Evolutionary conservation across 2,329 filamentous ascomycete species (phyloP), one percentile per base, ranked within the genome.

Genomic region (Colletotrichum cordylinicola): DNA sequence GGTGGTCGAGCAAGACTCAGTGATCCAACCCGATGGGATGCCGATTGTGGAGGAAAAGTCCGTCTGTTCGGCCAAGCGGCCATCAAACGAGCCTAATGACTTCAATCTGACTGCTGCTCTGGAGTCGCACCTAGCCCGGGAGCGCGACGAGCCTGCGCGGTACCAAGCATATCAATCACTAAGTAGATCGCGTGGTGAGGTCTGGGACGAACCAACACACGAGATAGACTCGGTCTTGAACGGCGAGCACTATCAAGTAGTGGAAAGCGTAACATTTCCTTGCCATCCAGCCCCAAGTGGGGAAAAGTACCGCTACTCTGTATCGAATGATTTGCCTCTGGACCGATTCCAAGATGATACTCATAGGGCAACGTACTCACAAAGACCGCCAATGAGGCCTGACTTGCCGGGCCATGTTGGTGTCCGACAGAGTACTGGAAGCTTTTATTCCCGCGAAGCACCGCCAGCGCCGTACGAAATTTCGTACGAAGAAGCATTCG

Each of bases 401-500:
- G 21, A 29, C 55, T 29, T 27, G 21, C 27, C 55, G 24, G 24
- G n/a, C 55, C 55, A 29, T 29, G 13, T 18, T 24, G 21, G 21
- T 16, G 13, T 16, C 55, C 55, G 55, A 21, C 24, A 21, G 13
- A 29, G n/a, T 16, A 55, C 29, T 24, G 9, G 33, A 8, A 37
- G 13, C n/a, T 39, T 27, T 27, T 16, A 13, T 15, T 21, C 56
- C 5, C 16, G 33, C 29, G 43, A 48, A 48, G 15, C 21, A 43
- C 43, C 29, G 7, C 35, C 72, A 27, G 12, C 55, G 21, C 72
- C 68, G 24, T 68, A 66, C 13, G 72, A 79, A 6, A 84, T 85
- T 61, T 78, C 84, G 6, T 87, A 66, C 16, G 72, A 79, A 8
- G 85, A 85, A 62, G 78, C 84, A 6, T 87, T 86, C 74, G 88